A percentile compares a stretch with the other conserved stretches of the same genome.
phyloP scores from a whole-genome alignment of 768 basidiomycete species.

The Pholiota microspora region DNA sequence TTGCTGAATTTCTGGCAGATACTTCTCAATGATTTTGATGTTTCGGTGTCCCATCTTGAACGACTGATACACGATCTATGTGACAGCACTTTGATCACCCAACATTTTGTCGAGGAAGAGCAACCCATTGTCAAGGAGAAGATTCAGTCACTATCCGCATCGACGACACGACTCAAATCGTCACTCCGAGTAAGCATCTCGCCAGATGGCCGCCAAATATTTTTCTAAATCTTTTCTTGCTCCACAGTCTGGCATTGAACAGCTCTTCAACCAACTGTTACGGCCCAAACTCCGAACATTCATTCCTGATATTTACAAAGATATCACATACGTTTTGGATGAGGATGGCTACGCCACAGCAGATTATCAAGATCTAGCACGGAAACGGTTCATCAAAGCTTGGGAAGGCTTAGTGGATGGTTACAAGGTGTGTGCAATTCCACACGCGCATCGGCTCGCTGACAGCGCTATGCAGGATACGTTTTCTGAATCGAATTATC shows the following conservation, averaged over 20 bases:
- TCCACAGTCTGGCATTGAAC: constrained; percentile 88
- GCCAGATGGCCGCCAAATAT: background rate
- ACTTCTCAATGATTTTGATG: constrained; percentile 90
- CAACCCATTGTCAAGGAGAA: constrained; percentile 45
- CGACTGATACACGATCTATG: constrained; percentile 69
- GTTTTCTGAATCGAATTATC: constrained; percentile 87
- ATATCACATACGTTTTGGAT: constrained; percentile 84
- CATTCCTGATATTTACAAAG: constrained; percentile 86
- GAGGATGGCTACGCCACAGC: constrained; percentile 83
- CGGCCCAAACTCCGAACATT: constrained; percentile 84
- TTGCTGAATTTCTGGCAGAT: constrained; percentile 47
- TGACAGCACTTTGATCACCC: constrained; percentile 51
- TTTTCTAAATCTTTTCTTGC: too few relatives aligned
- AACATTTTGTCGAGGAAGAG: constrained; percentile 66
- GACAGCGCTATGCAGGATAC: constrained; percentile 57
- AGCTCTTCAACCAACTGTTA: constrained; percentile 92
- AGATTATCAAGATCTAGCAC: constrained; percentile 82
- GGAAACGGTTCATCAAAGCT: constrained; percentile 85
- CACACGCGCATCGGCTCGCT: constrained; percentile 3
- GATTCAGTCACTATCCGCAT: constrained; percentile 48
- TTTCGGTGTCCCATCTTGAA: constrained; percentile 88
- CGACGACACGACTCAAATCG: constrained; percentile 64
- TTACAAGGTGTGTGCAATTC: constrained; percentile 62
- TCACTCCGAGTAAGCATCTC: constrained; percentile 60
- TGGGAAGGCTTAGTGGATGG: constrained; percentile 89